A percentile compares a stretch with the other conserved stretches of the same genome.
Evolutionary conservation across 2,329 filamentous ascomycete species (phyloP).

Genomic region (Cordyceps cateniannulata): DNA sequence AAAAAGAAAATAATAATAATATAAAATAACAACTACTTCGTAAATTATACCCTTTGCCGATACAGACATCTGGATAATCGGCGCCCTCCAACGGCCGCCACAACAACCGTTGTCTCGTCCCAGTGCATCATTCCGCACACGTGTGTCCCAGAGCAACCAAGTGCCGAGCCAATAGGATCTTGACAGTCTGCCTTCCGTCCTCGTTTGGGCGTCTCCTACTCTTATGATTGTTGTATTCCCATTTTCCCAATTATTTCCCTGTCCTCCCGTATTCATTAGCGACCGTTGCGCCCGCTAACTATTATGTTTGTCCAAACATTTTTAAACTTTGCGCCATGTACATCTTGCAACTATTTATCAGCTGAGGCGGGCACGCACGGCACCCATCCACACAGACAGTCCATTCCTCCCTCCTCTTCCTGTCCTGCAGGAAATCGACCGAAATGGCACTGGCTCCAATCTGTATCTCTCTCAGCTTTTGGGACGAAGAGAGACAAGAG

Average conservation of each 20-base stretch:
- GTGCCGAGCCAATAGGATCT: slow-evolving; percentile 10
- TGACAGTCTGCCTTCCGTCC: neutral
- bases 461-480: too few relatives aligned
- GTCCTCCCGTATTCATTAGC: too few relatives aligned
- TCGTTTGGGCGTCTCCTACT: neutral
- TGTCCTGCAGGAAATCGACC: neutral
- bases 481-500: too few relatives aligned
- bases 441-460: neutral
- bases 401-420: too few relatives aligned
- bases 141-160: neutral
- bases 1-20: too few relatives aligned
- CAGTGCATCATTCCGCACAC: neutral
- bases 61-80: too few relatives aligned
- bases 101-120: too few relatives aligned
- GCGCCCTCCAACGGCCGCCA: too few relatives aligned
- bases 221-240: neutral
- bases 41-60: too few relatives aligned
- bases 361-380: neutral
- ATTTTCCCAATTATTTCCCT: neutral
- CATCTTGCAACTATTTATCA: neutral
- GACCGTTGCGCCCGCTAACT: neutral
- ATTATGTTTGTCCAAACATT: neutral
- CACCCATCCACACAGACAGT: neutral
- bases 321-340: neutral
- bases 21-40: too few relatives aligned